phyloP scores from a whole-genome alignment of 345 rosid genomes.

The Hibiscus trionum region DNA sequence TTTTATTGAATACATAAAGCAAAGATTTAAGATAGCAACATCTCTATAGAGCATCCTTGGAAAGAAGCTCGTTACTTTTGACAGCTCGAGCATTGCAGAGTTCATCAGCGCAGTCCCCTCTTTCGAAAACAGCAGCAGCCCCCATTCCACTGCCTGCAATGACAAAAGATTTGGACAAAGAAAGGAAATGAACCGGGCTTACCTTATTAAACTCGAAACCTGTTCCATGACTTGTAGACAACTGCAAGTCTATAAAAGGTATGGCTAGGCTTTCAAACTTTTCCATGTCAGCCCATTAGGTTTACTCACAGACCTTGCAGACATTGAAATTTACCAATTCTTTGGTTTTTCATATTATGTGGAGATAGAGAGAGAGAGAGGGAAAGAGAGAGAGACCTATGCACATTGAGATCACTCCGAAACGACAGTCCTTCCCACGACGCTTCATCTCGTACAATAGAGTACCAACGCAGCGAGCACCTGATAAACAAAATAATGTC shows the following conservation, averaged over 20 bases:
- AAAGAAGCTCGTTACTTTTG: constrained; percentile 26
- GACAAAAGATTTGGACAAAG: background rate
- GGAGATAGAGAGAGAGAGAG: background rate
- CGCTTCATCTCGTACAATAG: constrained; percentile 87
- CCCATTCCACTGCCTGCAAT: constrained; percentile 77
- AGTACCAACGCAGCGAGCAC: constrained; percentile 86
- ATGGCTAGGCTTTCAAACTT: background rate
- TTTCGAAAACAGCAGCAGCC: constrained; percentile 82
- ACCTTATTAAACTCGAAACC: background rate
- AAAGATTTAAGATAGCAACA: background rate
- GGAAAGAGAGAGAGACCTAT: constrained; percentile 42
- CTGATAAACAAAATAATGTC: constrained; percentile 28
- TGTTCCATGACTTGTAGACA: background rate
- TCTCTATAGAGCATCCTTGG: constrained; percentile 30
- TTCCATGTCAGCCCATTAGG: background rate
- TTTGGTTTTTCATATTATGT: background rate
- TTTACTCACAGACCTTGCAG: background rate
- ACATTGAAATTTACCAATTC: background rate
- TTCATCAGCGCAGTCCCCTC: constrained; percentile 62
- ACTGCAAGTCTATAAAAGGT: background rate
- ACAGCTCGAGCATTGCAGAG: constrained; percentile 37
- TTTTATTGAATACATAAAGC: background rate
- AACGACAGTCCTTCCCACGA: constrained; percentile 76
- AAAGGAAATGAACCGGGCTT: background rate
- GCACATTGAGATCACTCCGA: constrained; percentile 94